Conservation (phyloP, 169 alveolate genomes). For the Plasmodium gonderi region DNA sequence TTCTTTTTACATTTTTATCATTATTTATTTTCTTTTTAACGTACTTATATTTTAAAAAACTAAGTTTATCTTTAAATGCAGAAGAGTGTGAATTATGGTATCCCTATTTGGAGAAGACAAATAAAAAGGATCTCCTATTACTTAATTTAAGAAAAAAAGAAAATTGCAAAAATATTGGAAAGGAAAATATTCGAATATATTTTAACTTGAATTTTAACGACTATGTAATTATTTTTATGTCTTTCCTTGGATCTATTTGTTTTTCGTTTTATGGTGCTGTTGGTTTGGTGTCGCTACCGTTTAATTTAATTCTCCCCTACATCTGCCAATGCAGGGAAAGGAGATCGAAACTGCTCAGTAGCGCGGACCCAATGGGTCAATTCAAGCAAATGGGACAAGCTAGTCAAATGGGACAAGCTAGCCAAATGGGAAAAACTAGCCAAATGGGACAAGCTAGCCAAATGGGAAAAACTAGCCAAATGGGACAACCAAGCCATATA, state of each 20-base stretch:
- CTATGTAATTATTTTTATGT: constrained; percentile 9
- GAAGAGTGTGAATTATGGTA: constrained; percentile 39
- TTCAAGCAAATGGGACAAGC: too few relatives aligned
- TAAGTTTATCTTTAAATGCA: constrained; percentile 35
- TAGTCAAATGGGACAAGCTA: too few relatives aligned
- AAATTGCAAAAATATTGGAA: constrained; percentile 16
- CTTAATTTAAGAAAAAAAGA: constrained; percentile 17
- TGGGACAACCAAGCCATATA: too few relatives aligned
- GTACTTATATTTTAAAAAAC: constrained; percentile 1
- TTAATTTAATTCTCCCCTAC: constrained; percentile 3
- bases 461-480: too few relatives aligned
- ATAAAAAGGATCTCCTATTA: not conserved
- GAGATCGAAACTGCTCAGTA: not conserved
- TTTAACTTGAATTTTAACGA: constrained; percentile 4
- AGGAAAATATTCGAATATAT: not conserved
- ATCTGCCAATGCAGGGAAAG: not conserved
- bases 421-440: too few relatives aligned
- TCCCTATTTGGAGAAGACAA: constrained; percentile 3
- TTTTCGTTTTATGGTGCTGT: constrained; percentile 44
- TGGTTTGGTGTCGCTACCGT: constrained; percentile 38
- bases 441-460: too few relatives aligned
- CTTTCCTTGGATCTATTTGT: constrained; percentile 7
- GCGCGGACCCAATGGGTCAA: too few relatives aligned
- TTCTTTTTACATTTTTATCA: not conserved
- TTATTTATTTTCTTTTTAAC: constrained; percentile 17